phyloP scores from a whole-genome alignment of 768 basidiomycete species.

The Phylloporus sp. region DNA sequence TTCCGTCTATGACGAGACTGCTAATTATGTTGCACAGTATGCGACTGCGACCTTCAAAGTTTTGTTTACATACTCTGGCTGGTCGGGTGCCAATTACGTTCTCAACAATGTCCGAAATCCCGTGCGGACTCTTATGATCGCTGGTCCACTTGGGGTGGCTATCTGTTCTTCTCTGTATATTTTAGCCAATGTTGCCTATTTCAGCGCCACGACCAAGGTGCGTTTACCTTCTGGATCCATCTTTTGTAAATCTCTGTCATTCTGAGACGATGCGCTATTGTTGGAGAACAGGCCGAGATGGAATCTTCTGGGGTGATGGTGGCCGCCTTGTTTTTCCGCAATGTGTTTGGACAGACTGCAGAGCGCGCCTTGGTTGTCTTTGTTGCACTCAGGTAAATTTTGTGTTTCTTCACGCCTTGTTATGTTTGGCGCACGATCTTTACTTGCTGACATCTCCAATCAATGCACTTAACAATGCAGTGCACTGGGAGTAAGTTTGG shows the following conservation, averaged over 20 bases:
- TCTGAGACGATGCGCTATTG: too few species aligned
- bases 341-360: slow-evolving; percentile 52
- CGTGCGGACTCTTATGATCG: slow-evolving; percentile 57
- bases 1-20: not conserved
- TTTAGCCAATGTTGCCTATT: slow-evolving; percentile 57
- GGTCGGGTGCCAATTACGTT: slow-evolving; percentile 58
- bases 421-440: too few species aligned
- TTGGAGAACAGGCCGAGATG: slow-evolving; percentile 43
- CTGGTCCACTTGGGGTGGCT: slow-evolving; percentile 53
- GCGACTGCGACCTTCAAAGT: slow-evolving; percentile 61
- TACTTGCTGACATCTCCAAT: too few species aligned
- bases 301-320: slow-evolving; percentile 48
- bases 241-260: slow-evolving; percentile 14
- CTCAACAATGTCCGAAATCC: slow-evolving; percentile 60
- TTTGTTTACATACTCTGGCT: slow-evolving; percentile 44
- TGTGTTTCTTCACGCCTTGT: not conserved
- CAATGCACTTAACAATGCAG: slow-evolving; percentile 18
- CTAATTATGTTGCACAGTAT: slow-evolving; percentile 33
- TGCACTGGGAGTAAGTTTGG: slow-evolving; percentile 32
- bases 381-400: slow-evolving; percentile 48
- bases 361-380: slow-evolving; percentile 55
- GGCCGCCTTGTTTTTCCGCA: slow-evolving; percentile 56
- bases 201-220: slow-evolving; percentile 35
- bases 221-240: not conserved
- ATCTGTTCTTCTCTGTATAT: slow-evolving; percentile 53